Conservation (phyloP, 1,284 basidiomycete species). For the Ceratobasidium sp. region DNA sequence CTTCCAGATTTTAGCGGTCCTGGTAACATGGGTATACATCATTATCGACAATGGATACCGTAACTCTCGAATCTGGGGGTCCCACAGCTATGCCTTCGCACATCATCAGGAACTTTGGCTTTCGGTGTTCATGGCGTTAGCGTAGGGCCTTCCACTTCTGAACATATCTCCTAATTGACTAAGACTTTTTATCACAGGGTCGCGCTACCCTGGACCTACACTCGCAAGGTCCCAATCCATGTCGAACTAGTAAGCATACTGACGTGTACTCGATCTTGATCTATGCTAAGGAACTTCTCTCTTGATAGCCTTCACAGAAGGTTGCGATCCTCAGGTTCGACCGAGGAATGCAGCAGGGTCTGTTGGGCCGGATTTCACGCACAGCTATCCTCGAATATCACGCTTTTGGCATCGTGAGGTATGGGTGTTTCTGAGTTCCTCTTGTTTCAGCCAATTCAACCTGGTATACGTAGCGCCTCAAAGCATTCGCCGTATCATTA, state of each 20-base stretch:
- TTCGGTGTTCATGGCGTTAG: conserved; percentile 72
- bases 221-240: conserved; percentile 76
- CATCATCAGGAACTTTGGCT: conserved; percentile 80
- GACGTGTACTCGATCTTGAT: neutral
- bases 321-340: conserved; percentile 73
- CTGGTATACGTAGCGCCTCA: conserved; percentile 64
- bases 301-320: conserved; percentile 69
- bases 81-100: conserved; percentile 64
- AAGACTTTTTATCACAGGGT: conserved; percentile 58
- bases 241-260: conserved; percentile 70
- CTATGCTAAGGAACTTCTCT: neutral
- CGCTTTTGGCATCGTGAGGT: conserved; percentile 68
- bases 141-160: conserved; percentile 60
- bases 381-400: conserved; percentile 71
- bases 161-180: neutral
- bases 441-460: neutral
- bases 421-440: neutral
- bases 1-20: conserved; percentile 54
- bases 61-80: conserved; percentile 65
- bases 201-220: conserved; percentile 76
- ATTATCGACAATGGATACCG: conserved; percentile 72
- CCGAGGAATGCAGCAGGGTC: conserved; percentile 73
- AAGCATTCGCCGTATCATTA: conserved; percentile 76
- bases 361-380: conserved; percentile 71
- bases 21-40: conserved; percentile 73